Conservation (phyloP, 2,329 filamentous ascomycete species). For the Paecilomyces sp. region DNA sequence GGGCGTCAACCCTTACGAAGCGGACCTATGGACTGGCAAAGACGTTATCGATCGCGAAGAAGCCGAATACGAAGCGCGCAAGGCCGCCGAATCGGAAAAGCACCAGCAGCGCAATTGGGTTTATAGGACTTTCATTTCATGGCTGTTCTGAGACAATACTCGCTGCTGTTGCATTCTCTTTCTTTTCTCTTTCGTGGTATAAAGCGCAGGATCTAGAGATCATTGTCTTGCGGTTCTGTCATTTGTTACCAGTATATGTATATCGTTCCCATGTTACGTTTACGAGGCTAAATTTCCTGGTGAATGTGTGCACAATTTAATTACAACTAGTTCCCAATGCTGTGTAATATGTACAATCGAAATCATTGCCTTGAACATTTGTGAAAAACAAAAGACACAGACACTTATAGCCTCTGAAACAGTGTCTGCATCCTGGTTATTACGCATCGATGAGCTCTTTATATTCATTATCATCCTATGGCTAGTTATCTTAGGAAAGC, state of each 20-base stretch:
- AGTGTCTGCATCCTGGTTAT: too few species aligned
- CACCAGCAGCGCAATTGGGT: constrained; percentile 38
- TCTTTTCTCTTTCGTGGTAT: background rate
- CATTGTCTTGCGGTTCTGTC: background rate
- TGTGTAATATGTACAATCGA: too few species aligned
- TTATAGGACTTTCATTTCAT: constrained; percentile 49
- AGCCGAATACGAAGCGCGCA: constrained; percentile 53
- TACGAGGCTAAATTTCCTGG: background rate
- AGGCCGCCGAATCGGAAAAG: constrained; percentile 33
- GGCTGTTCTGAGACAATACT: constrained; percentile 46
- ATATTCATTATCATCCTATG: too few species aligned
- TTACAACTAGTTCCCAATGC: too few species aligned
- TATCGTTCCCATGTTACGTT: background rate
- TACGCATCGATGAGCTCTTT: too few species aligned
- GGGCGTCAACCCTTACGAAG: constrained; percentile 49
- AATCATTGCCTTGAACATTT: too few species aligned
- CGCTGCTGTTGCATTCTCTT: background rate
- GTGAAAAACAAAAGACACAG: too few species aligned
- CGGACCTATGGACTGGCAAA: constrained; percentile 64
- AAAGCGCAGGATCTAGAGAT: background rate
- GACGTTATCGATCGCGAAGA: constrained; percentile 64
- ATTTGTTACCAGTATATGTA: background rate
- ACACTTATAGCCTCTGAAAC: too few species aligned
- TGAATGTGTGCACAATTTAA: background rate
- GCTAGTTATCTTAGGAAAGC: too few species aligned